Evolutionary conservation across 305 asterid genomes (phyloP), one percentile per base, ranked within the genome.

Genomic region (Solanum hybrid): DNA sequence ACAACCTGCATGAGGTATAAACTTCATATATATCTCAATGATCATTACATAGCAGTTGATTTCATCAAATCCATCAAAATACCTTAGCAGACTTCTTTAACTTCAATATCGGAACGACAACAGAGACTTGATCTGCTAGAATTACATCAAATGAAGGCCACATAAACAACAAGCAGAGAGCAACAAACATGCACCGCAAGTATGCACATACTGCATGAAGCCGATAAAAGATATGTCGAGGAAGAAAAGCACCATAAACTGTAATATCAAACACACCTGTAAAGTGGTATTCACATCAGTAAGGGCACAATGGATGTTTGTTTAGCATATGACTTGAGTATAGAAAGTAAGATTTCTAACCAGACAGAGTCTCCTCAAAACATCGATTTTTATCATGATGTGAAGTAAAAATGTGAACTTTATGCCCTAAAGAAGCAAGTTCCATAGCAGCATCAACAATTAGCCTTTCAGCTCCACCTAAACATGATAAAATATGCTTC

Each of bases 391-490:
- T 95, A 91, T 97, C 98, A 92, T 97, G 99, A 95, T 96, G 98
- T 20, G 99, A 92, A 34, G 99, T 96, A 91, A 97, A 97, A 91
- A 96, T 91, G 88, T 95, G 98, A 90, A 97, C 97, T 87, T 92
- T 94, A 88, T 97, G 99, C 42, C 99, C 99, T 16, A 89, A 18
- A 31, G 98, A 92, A 37, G 99, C 92, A 93, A 96, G 98, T 93
- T 96, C 98, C 69, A 94, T 96, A 90, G 99, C 98, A 89, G 98
- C 98, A 92, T 97, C 99, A 46, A 97, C 99, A 86, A 97, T 94
- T 89, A 97, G 92, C 94, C 99, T 94, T 92, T 97, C 98, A n/a
- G 99, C 99, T 88, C 99, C 99, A 90, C 99, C 99, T 97, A 90
- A 46, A 77, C 20, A 86, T 39, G 8, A 67, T 39, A 42, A 31